A percentile compares a stretch with the other conserved stretches of the same genome.
Evolutionary conservation across 768 basidiomycete genomes (phyloP).

Genomic region (Suillus alpinus): DNA sequence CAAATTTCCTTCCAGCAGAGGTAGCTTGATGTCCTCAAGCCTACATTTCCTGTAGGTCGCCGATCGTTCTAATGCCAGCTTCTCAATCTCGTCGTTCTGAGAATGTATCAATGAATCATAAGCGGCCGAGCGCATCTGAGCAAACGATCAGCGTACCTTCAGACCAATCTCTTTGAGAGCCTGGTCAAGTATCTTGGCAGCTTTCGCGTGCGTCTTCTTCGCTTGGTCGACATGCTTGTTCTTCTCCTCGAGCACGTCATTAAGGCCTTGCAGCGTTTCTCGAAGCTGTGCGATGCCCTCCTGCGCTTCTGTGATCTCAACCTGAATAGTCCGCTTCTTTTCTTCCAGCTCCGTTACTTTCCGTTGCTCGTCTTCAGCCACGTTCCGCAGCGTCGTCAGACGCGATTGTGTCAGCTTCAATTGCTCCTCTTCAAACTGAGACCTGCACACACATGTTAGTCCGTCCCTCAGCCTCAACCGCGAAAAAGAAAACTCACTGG

Average conservation of each 20-base stretch:
- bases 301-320: conserved; percentile 60
- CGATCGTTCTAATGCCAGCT: conserved; percentile 79
- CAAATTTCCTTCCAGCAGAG: conserved; percentile 71
- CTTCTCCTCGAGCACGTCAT: conserved; percentile 69
- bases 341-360: conserved; percentile 53
- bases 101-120: neutral
- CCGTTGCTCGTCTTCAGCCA: conserved; percentile 48
- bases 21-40: conserved; percentile 87
- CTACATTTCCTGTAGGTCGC: conserved; percentile 88
- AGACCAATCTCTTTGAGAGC: conserved; percentile 86
- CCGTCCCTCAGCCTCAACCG: neutral
- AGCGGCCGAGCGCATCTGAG: neutral
- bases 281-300: conserved; percentile 53
- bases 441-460: conserved; percentile 38
- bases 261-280: conserved; percentile 57
- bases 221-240: conserved; percentile 71
- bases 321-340: conserved; percentile 52
- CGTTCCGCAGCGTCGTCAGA: conserved; percentile 49
- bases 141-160: conserved; percentile 47
- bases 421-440: conserved; percentile 80
- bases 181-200: conserved; percentile 77
- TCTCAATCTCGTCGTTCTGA: conserved; percentile 90
- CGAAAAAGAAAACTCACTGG: conserved; percentile 54
- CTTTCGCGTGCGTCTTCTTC: conserved; percentile 66
- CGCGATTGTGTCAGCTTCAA: conserved; percentile 64